phyloP scores from a whole-genome alignment of 2,329 filamentous ascomycete species.

The Fusarium albosuccineum region DNA sequence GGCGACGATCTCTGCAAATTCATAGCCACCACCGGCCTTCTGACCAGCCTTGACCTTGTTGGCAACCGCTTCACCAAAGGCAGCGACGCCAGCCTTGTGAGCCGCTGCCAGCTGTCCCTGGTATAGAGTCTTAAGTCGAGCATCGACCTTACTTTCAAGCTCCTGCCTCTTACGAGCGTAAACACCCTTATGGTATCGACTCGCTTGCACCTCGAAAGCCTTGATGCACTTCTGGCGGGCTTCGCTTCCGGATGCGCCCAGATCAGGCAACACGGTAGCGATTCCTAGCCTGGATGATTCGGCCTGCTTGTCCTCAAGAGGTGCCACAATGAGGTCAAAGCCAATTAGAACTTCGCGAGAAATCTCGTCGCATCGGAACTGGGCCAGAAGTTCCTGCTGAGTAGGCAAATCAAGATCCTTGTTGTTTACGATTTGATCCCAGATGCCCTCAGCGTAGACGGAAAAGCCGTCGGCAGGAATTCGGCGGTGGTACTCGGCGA shows the following conservation, averaged over 20 bases:
- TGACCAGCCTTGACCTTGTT: conserved; percentile 89
- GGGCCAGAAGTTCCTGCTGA: conserved; percentile 94
- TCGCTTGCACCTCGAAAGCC: conserved; percentile 90
- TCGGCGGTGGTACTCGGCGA: conserved; percentile 93
- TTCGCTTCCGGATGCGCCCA: conserved; percentile 79
- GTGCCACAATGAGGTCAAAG: conserved; percentile 85
- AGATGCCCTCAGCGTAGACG: conserved; percentile 91
- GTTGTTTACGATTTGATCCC: conserved; percentile 99
- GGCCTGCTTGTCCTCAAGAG: conserved; percentile 88
- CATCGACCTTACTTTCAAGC: conserved; percentile 87
- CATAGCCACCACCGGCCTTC: conserved; percentile 90
- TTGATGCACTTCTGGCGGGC: conserved; percentile 81
- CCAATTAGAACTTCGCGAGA: conserved; percentile 85
- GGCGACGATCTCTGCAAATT: conserved; percentile 94
- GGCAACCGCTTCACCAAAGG: conserved; percentile 91
- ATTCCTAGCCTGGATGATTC: conserved; percentile 80
- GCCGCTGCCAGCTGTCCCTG: conserved; percentile 88
- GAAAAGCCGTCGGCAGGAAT: conserved; percentile 99
- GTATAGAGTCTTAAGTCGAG: conserved; percentile 88
- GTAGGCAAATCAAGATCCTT: conserved; percentile 97
- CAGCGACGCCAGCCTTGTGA: conserved; percentile 86
- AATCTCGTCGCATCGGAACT: conserved; percentile 98
- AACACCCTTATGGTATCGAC: conserved; percentile 96
- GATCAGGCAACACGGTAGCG: conserved; percentile 76
- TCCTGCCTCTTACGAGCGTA: conserved; percentile 88